A percentile compares a stretch with the other conserved stretches of the same genome.
These are phyloP conservation scores for Arachis monticola DNA, from an alignment of 331 rosid genomes.

Conservation along the genomic window DNA sequence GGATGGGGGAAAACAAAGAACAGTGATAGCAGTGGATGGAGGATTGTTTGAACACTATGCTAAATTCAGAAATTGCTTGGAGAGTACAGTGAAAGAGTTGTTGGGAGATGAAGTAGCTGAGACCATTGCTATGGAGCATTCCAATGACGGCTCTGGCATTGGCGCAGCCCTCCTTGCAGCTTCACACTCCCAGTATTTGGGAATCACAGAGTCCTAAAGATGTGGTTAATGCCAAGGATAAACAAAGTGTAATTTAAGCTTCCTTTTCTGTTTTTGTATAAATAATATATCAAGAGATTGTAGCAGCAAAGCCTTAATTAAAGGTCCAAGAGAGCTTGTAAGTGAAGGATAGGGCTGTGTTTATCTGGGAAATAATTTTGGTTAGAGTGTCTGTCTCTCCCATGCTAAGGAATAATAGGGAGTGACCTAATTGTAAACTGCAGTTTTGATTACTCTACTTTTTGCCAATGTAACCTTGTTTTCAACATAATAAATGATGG, in stretches of 20 bases:
- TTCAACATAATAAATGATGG: slow-evolving; percentile 49
- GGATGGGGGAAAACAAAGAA: slow-evolving; percentile 70
- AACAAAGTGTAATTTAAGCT: slow-evolving; percentile 45
- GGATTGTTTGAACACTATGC: slow-evolving; percentile 88
- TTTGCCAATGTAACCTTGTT: slow-evolving; percentile 40
- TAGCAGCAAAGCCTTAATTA: slow-evolving; percentile 44
- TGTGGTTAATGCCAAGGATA: slow-evolving; percentile 24
- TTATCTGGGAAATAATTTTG: slow-evolving; percentile 40
- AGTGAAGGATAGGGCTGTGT: slow-evolving; percentile 36
- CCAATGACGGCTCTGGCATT: slow-evolving; percentile 90
- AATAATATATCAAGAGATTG: slow-evolving; percentile 37
- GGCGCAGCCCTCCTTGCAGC: slow-evolving; percentile 98
- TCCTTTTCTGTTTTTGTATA: slow-evolving; percentile 55
- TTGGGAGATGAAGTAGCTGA: slow-evolving; percentile 71
- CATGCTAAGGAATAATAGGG: slow-evolving; percentile 49
- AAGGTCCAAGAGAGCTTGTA: slow-evolving; percentile 38
- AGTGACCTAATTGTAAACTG: slow-evolving; percentile 47
- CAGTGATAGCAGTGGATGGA: slow-evolving; percentile 89
- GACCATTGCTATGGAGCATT: slow-evolving; percentile 60
- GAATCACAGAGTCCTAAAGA: slow-evolving; percentile 58
- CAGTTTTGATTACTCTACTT: slow-evolving; percentile 35
- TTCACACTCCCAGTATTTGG: slow-evolving; percentile 84
- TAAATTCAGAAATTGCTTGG: slow-evolving; percentile 77
- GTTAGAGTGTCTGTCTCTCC: slow-evolving; percentile 45
- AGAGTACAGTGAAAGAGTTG: slow-evolving; percentile 80